Evolutionary conservation across 1,139 yeast species (phyloP), one percentile per base, ranked within the genome.

Genomic region (Pichia sp.): DNA sequence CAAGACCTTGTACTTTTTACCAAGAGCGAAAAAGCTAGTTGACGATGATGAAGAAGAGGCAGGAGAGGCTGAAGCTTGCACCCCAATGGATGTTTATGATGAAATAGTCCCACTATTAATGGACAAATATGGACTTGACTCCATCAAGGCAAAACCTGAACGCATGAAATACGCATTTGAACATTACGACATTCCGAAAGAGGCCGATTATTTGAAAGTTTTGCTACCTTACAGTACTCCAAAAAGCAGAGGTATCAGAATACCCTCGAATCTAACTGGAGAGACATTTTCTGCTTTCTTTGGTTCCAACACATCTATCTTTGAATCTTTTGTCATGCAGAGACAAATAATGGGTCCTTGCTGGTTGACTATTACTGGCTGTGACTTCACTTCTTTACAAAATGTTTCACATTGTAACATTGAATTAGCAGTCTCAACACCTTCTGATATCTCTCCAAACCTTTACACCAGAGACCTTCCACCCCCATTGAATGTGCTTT

Each of bases 291-390:
- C 77, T 22, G 86, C 80, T 55, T 88, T 89, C 3, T 90, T 91
- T 70, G 99, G 99, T 46, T 75, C 89, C 4, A 80, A 76, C 55
- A 71, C 95, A 2, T 77, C 78, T 53, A 74, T 88, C 41, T 90
- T 93, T 68, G 99, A 93, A 70, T 78, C 89, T 13, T 89, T 93
- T 70, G 96, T 89, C 12, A 66, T 90, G 30, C 88, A 86, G 66
- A 78, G 87, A 60, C 83, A 85, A 59, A 76, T 93, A 42, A 90
- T 90, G 96, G 99, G 99, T 5, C 99, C 99, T 1, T 90, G 99
- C 66, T 93, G 99, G 99, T 73, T 93, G 50, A 85, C 85, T 50
- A 74, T 95, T 47, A 73, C 76, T 42, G 75, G 79, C 46, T 85
- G 85, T 44, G 81, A 85, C 59, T 86, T 87, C 60, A 67, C 70